Percentiles rank a stretch among this genome's conserved stretches.
These are phyloP conservation scores for Candida coquimbonensis DNA, from an alignment of 805 yeast species.

Conservation along the genomic window DNA sequence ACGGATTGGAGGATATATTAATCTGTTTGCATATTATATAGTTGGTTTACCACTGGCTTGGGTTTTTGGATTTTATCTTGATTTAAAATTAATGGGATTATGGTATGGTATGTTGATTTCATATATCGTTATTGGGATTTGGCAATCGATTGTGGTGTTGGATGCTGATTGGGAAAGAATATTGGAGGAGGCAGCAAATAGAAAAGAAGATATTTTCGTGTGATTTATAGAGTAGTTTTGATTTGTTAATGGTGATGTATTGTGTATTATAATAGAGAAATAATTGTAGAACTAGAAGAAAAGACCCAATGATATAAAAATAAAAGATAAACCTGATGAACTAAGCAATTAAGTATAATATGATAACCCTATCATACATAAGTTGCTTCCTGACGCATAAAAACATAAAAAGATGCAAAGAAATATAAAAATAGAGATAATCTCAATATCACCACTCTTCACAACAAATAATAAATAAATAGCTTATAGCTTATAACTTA, in stretches of 20 bases:
- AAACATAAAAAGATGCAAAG: no score
- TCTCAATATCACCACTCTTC: no score
- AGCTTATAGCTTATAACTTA: no score
- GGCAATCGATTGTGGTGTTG: conserved; percentile 42
- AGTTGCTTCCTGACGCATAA: no score
- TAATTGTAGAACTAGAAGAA: not conserved
- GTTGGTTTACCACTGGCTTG: conserved; percentile 67
- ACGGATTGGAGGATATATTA: conserved; percentile 64
- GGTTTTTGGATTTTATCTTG: conserved; percentile 44
- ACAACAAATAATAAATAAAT: no score
- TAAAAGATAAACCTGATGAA: not conserved
- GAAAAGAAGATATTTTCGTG: conserved; percentile 23
- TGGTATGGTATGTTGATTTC: conserved; percentile 75
- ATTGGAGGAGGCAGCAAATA: conserved; percentile 35
- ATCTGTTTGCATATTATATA: conserved; percentile 59
- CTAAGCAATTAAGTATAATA: not conserved
- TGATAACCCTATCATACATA: no score
- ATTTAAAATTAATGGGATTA: conserved; percentile 51
- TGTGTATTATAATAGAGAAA: not conserved
- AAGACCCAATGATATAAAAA: not conserved
- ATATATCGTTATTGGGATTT: conserved; percentile 39
- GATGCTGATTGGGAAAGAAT: conserved; percentile 47
- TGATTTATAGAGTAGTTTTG: no score
- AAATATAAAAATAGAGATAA: not conserved
- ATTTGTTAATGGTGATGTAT: not conserved